Evolutionary conservation across 768 basidiomycete species (phyloP), one percentile per base, ranked within the genome.

Genomic region (Royoungia palumana): DNA sequence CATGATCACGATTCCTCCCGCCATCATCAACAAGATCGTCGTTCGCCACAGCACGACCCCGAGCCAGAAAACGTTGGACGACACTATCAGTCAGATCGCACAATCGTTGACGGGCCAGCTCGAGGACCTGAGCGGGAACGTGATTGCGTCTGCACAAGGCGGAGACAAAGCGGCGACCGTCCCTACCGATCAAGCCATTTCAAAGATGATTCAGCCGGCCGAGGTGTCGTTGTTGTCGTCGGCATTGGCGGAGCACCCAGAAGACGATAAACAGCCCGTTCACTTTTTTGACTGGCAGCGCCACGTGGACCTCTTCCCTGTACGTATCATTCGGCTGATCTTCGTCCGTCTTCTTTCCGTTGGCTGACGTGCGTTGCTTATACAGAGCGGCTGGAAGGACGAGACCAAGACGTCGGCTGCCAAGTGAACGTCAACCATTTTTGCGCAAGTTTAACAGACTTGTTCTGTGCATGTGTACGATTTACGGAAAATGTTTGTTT

Each of bases 211-310:
- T 21, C 48, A 55, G 8, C 63, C 63, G 1, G 45, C 44, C 2
- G 64, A 64, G 9, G 44, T 65, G 10, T 30, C 56, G 19, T 32
- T 64, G 38, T 24, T 59, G 35, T 62, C 64, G 3, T 24, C 50
- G 6, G 63, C 59, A 5, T 62, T 63, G 32, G 63, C 62, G 12
- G 52, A 58, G 21, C 37, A 57, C 17, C 35, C 19, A 35, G 27
- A 43, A 12, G 49, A 66, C 41, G 19, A 46, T 19, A 46, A 41
- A 28, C 44, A 46, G 25, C 63, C 63, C 3, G 50, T 53, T 3
- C 47, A 58, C 43, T 49, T 63, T 37, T 54, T 53, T 17, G 64
- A 64, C 35, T 64, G 59, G 56, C 50, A 52, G 50, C 48, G 42
- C 27, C 62, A 64, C 24, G 25, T 28, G 12, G 37, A 39, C 16